Base-by-base conservation (phyloP, 2,329 filamentous ascomycete genomes). In the Nothophaeocryptopus gaeumannii region DNA sequence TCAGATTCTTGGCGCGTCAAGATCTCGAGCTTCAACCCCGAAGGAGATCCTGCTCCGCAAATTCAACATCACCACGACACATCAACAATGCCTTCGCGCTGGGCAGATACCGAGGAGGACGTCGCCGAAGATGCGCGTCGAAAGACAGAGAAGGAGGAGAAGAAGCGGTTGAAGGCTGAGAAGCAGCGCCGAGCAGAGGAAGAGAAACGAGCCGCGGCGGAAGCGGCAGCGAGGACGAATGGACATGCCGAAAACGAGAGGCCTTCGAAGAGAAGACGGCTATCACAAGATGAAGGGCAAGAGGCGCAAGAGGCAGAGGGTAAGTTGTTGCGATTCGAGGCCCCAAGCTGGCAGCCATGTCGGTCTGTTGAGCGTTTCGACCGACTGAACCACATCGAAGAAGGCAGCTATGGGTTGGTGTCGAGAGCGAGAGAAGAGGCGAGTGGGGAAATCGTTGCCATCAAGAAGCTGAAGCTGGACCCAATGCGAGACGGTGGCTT, bases 371-470 rank as follows among this genome's bases (percentile, higher is more conserved):
- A 92, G 64, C 85, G 89, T 65, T 99, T 91, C 72, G 88, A 96
- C 63, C 87, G 88, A 60, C 77, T 99, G 50, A 99, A 99, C 70
- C 88, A 93, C 67, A 99, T 99, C 63, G 93, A 97, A 70, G 93
- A 99, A 74, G 93, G 93, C 32, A 90, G 90, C 8, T 99, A 99
- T 70, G 93, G 93, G 39, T 92, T 85, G 81, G 93, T 99, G 4
- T 91, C 91, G 47, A 80, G 93, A 50, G 93, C 90, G 10, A 84
- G 79, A 54, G 86, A 95, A 62, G 76, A 79, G 30, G 73, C 76
- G 3, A 92, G 88, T 0, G 87, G 88, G 31, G 81, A 85, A 50
- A 79, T 99, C 5, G 91, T 97, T 14, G 93, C 93, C 11, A 75
- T 99, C 58, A 99, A 99, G 77, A 86, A 90, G 66, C 78, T 97